These are phyloP conservation scores for Calonectria naviculata DNA, from an alignment of 2,329 filamentous ascomycete genomes.

Conservation along the genomic window DNA sequence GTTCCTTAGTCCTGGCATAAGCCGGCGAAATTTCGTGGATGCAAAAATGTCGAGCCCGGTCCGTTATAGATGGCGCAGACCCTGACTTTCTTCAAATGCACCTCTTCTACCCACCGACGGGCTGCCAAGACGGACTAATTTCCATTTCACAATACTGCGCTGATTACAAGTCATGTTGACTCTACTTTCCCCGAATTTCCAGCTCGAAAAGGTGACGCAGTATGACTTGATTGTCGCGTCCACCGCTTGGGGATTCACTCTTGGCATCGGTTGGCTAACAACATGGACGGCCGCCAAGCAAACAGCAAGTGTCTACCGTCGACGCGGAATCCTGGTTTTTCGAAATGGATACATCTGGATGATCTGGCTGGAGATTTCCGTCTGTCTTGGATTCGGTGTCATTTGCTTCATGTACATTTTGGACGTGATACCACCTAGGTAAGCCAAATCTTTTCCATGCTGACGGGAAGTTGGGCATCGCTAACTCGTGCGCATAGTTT, in stretches of 20 bases:
- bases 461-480: too few relatives aligned
- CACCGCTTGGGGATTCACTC: conserved; percentile 49
- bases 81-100: not conserved
- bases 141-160: not conserved
- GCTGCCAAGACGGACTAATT: not conserved
- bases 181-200: not conserved
- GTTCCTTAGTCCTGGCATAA: not conserved
- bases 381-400: not conserved
- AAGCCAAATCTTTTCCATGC: not conserved
- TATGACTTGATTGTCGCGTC: conserved; percentile 35
- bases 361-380: not conserved
- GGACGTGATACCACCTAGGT: not conserved
- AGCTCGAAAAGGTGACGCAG: conserved; percentile 14
- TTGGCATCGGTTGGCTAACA: conserved; percentile 51
- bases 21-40: not conserved
- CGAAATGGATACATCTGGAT: not conserved
- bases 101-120: not conserved
- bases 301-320: conserved; percentile 42
- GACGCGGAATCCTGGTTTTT: not conserved
- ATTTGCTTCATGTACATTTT: not conserved
- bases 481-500: not conserved
- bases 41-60: not conserved
- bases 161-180: not conserved
- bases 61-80: not conserved
- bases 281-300: conserved; percentile 48